Evolutionary conservation across 768 basidiomycete genomes (phyloP).

Genomic region (Melanogaster broomeanus): DNA sequence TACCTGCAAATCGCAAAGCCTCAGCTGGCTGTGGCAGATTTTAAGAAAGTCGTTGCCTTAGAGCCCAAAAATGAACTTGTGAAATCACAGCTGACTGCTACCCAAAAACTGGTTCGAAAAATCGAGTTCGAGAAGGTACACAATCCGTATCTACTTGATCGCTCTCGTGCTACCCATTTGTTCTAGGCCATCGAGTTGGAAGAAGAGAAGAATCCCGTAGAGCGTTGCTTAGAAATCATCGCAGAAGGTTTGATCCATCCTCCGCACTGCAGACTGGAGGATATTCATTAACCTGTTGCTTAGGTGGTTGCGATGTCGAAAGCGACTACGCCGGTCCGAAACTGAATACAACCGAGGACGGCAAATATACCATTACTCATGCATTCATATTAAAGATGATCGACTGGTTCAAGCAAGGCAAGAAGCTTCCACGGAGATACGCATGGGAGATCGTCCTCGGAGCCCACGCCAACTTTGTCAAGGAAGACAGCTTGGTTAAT

Average conservation of each 20-base stretch:
- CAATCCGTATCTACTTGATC: not conserved
- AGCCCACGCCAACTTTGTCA: conserved; percentile 70
- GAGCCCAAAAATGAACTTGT: conserved; percentile 88
- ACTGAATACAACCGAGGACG: conserved; percentile 57
- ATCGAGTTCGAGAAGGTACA: conserved; percentile 90
- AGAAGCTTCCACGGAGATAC: conserved; percentile 83
- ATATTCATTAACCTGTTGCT: conserved; percentile 5
- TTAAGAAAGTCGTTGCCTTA: conserved; percentile 78
- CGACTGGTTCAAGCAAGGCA: conserved; percentile 92
- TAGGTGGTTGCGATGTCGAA: conserved; percentile 82
- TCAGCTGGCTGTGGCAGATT: conserved; percentile 82
- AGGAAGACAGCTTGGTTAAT: conserved; percentile 82
- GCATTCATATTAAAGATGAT: conserved; percentile 88
- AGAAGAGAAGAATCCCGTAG: conserved; percentile 79
- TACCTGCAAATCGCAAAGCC: conserved; percentile 89
- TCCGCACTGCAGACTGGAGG: not conserved
- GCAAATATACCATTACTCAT: conserved; percentile 70
- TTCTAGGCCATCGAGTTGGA: conserved; percentile 87
- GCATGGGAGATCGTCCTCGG: conserved; percentile 96
- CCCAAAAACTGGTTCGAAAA: conserved; percentile 87
- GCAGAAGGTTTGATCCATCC: conserved; percentile 54
- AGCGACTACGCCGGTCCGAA: conserved; percentile 73
- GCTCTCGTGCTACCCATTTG: conserved; percentile 1
- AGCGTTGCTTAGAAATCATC: conserved; percentile 78
- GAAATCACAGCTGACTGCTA: conserved; percentile 77